phyloP scores from a whole-genome alignment of 768 basidiomycete species.

The Suillus subluteus region DNA sequence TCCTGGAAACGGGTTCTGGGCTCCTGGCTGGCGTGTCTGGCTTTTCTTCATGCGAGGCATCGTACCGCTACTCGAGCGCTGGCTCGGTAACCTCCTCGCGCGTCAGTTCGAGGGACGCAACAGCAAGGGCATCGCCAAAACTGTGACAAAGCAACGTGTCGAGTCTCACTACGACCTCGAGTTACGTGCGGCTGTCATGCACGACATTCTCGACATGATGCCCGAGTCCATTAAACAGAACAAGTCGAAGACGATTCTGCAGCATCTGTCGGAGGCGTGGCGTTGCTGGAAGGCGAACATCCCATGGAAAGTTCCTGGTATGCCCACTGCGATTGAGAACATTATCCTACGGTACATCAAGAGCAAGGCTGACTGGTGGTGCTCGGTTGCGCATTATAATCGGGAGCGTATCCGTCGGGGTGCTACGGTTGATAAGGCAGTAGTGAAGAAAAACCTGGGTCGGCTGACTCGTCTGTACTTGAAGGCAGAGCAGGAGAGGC shows the following conservation, averaged over 20 bases:
- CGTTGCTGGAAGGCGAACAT: conserved; percentile 97
- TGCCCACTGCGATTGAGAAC: conserved; percentile 99
- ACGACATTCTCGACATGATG: conserved; percentile 99
- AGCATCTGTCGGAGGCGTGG: conserved; percentile 98
- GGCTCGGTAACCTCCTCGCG: conserved; percentile 97
- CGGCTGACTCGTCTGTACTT: conserved; percentile 96
- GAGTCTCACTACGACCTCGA: conserved; percentile 99
- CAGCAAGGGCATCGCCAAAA: conserved; percentile 95
- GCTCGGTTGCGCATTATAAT: conserved; percentile 96
- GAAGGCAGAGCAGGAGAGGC: conserved; percentile 98
- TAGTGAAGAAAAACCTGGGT: conserved; percentile 98
- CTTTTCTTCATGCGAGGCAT: conserved; percentile 99
- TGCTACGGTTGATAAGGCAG: conserved; percentile 97
- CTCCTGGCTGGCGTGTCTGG: conserved; percentile 99
- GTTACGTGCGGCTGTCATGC: conserved; percentile 98
- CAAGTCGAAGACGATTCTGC: conserved; percentile 99
- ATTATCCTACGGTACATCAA: conserved; percentile 99
- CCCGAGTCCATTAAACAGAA: conserved; percentile 99
- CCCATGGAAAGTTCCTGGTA: conserved; percentile 99
- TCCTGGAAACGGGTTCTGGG: conserved; percentile 99
- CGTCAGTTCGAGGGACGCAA: conserved; percentile 99
- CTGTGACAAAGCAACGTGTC: conserved; percentile 98
- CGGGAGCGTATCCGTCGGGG: conserved; percentile 96
- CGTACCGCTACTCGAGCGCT: conserved; percentile 94
- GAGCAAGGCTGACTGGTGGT: conserved; percentile 99